phyloP scores from a whole-genome alignment of 768 basidiomycete genomes.

The Phanerochaete carnosa region DNA sequence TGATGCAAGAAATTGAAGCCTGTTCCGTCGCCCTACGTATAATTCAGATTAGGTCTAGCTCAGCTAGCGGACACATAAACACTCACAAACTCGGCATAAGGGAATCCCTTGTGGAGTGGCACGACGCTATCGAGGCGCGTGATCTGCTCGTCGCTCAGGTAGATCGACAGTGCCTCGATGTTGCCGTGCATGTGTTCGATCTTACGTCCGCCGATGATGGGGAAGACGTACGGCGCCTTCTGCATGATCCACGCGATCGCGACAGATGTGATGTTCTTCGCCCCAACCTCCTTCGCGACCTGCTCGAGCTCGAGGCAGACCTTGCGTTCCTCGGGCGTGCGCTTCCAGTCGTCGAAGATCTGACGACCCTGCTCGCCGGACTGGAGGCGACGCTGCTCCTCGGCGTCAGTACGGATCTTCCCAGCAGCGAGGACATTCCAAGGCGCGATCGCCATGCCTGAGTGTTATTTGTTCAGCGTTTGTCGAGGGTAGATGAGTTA shows the following conservation, averaged over 20 bases:
- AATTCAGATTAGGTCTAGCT: too few species aligned
- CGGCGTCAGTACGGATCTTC: conserved; percentile 32
- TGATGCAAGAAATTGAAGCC: not conserved
- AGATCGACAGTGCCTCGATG: conserved; percentile 43
- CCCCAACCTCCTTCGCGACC: conserved; percentile 45
- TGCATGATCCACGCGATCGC: conserved; percentile 51
- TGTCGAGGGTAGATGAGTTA: too few species aligned
- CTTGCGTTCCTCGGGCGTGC: conserved; percentile 39
- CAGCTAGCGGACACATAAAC: too few species aligned
- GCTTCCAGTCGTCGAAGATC: conserved; percentile 33
- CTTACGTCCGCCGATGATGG: conserved; percentile 46
- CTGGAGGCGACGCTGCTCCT: conserved; percentile 27
- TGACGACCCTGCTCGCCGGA: conserved; percentile 28
- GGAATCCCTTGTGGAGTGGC: conserved; percentile 45
- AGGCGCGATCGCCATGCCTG: conserved; percentile 36
- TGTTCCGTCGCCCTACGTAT: conserved; percentile 29
- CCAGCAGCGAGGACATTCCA: conserved; percentile 38
- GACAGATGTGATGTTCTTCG: conserved; percentile 23
- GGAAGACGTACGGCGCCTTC: conserved; percentile 47
- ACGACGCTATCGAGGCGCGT: conserved; percentile 37
- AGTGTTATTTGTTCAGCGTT: not conserved
- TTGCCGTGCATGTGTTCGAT: conserved; percentile 46
- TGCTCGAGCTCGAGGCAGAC: conserved; percentile 42
- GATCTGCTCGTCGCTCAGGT: conserved; percentile 41
- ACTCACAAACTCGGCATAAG: conserved; percentile 26